phyloP scores from a whole-genome alignment of 2,329 filamentous ascomycete genomes.

The Orbilia brochopaga region DNA sequence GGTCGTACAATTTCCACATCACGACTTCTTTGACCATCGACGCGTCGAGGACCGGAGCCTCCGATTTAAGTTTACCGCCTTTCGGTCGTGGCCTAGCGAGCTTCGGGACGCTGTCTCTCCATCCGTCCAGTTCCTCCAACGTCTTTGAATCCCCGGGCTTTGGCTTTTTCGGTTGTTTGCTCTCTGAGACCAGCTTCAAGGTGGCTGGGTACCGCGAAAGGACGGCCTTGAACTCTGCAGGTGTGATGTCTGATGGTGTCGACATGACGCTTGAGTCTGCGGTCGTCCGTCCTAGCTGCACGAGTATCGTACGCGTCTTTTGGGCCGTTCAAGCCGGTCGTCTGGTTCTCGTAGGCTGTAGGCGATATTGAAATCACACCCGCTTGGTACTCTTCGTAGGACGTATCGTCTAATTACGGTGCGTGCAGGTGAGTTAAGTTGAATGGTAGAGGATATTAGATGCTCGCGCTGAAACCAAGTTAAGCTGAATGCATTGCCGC shows the following conservation, averaged over 20 bases:
- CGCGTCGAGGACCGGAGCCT: constrained; percentile 12
- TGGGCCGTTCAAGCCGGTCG: too few relatives aligned
- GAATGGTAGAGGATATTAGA: too few relatives aligned
- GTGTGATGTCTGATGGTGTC: constrained; percentile 16
- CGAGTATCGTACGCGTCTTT: not conserved
- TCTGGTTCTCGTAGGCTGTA: too few relatives aligned
- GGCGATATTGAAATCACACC: too few relatives aligned
- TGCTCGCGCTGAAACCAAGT: too few relatives aligned
- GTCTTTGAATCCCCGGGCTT: constrained; percentile 23
- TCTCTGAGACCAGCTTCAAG: constrained; percentile 29
- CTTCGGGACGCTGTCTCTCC: constrained; percentile 29
- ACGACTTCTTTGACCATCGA: constrained; percentile 34
- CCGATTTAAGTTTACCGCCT: not conserved
- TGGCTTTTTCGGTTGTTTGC: constrained; percentile 29
- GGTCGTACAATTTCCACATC: constrained; percentile 38
- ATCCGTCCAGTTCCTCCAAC: constrained; percentile 34
- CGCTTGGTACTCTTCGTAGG: too few relatives aligned
- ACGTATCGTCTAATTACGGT: too few relatives aligned
- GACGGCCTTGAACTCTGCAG: constrained; percentile 19
- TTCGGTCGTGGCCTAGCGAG: not conserved
- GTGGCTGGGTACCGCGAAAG: constrained; percentile 32
- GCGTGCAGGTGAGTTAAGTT: too few relatives aligned
- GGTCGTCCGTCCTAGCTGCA: not conserved
- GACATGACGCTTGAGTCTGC: not conserved
- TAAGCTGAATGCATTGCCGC: too few relatives aligned